A percentile compares a stretch with the other conserved stretches of the same genome.
Conservation (phyloP, 257 asterid genomes). For the Plantago major region DNA sequence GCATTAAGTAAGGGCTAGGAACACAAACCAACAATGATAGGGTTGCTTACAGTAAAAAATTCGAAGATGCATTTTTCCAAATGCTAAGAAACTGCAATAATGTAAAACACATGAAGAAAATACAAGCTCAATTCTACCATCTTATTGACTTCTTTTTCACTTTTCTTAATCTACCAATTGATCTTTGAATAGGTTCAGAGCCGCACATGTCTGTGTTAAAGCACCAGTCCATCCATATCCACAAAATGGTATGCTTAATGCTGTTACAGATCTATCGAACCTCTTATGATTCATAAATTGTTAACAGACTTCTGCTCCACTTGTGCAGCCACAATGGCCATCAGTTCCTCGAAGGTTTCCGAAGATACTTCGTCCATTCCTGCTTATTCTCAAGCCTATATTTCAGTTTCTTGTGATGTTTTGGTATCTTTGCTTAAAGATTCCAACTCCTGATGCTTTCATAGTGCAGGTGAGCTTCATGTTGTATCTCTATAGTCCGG, state of each 20-base stretch:
- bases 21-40: no score
- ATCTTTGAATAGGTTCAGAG: conserved; percentile 62
- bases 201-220: conserved; percentile 73
- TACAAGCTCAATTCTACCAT: neutral
- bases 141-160: neutral
- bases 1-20: no score
- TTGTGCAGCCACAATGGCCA: conserved; percentile 75
- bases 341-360: conserved; percentile 56
- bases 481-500: conserved; percentile 7
- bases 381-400: conserved; percentile 73
- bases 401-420: conserved; percentile 80
- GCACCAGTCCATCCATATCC: conserved; percentile 65
- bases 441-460: conserved; percentile 87
- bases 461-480: conserved; percentile 76
- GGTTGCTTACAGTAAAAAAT: conserved; percentile 3
- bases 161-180: conserved; percentile 23
- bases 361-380: conserved; percentile 64
- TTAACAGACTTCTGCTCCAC: conserved; percentile 20
- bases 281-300: conserved; percentile 13
- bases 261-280: conserved; percentile 17
- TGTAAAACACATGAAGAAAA: no score
- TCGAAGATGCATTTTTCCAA: neutral
- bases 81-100: no score
- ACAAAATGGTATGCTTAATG: conserved; percentile 59
- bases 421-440: conserved; percentile 82